phyloP scores from a whole-genome alignment of 169 alveolate species.

The Eimeria tenella region DNA sequence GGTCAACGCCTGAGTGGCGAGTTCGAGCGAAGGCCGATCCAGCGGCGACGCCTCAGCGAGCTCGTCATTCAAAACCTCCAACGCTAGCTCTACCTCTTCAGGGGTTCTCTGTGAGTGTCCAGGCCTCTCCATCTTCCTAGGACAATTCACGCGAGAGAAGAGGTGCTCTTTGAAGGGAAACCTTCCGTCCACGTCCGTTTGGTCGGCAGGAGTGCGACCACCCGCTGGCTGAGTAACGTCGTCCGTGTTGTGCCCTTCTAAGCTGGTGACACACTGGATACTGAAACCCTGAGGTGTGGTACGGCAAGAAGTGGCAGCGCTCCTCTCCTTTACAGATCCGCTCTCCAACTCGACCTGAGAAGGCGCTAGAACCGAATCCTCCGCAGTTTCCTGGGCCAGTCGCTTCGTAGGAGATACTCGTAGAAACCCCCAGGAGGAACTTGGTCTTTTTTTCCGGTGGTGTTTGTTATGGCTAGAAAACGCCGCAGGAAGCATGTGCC shows the following conservation, averaged over 20 bases:
- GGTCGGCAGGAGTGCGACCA: too few relatives aligned
- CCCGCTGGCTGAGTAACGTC: too few relatives aligned
- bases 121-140: conserved; percentile 34
- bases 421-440: too few relatives aligned
- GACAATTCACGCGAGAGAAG: not conserved
- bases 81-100: conserved; percentile 76
- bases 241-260: too few relatives aligned
- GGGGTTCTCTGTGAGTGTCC: conserved; percentile 66
- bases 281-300: too few relatives aligned
- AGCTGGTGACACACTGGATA: too few relatives aligned
- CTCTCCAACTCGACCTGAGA: conserved; percentile 1
- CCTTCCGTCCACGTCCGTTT: not conserved
- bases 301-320: too few relatives aligned
- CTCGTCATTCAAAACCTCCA: conserved; percentile 73
- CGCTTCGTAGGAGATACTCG: not conserved
- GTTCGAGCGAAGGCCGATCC: conserved; percentile 78
- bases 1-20: conserved; percentile 71
- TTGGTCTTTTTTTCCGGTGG: not conserved
- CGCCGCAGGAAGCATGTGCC: conserved; percentile 47
- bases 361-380: not conserved
- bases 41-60: conserved; percentile 77
- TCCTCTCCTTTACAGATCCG: too few relatives aligned
- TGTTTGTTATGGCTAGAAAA: not conserved
- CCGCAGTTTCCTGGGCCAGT: conserved; percentile 24
- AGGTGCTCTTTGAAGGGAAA: not conserved